Evolutionary conservation across 2,329 filamentous ascomycete genomes (phyloP).

Genomic region (Aureobasidium pullulans): DNA sequence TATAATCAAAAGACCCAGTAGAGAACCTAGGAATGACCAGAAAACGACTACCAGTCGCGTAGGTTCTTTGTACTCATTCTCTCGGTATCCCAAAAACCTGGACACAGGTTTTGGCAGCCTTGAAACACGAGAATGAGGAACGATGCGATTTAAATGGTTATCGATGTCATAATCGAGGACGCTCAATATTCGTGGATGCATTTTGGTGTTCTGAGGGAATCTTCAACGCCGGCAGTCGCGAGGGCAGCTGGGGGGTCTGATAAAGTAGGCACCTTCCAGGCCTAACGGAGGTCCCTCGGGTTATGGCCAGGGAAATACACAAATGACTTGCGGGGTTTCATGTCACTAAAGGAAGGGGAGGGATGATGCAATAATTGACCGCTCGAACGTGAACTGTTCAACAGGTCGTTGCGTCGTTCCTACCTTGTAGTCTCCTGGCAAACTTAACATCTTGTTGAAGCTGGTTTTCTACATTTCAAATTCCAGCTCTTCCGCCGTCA

Average conservation of each 20-base stretch:
- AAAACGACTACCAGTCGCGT: slow-evolving; percentile 35
- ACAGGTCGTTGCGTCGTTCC: neutral
- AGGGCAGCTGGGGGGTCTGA: neutral
- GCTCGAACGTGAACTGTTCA: neutral
- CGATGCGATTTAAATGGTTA: slow-evolving; percentile 60
- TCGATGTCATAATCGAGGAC: slow-evolving; percentile 64
- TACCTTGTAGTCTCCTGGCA: neutral
- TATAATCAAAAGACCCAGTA: slow-evolving; percentile 37
- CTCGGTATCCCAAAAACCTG: slow-evolving; percentile 52
- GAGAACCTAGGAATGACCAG: slow-evolving; percentile 37
- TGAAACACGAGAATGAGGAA: slow-evolving; percentile 59
- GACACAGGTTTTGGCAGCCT: slow-evolving; percentile 59
- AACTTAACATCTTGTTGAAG: neutral
- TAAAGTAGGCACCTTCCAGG: neutral
- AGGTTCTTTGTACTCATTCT: slow-evolving; percentile 31
- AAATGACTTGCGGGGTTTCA: slow-evolving; percentile 2
- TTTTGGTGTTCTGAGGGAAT: neutral
- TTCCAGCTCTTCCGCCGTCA: neutral
- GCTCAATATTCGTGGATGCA: slow-evolving; percentile 11
- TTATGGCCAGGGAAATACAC: neutral
- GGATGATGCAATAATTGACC: slow-evolving; percentile 1
- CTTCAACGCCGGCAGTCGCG: neutral
- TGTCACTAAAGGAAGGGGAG: neutral
- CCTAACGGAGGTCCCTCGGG: neutral
- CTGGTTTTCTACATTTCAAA: neutral